Evolutionary conservation across 305 asterid genomes (phyloP), one percentile per base, ranked within the genome.

Genomic region (Petunia hybrid): DNA sequence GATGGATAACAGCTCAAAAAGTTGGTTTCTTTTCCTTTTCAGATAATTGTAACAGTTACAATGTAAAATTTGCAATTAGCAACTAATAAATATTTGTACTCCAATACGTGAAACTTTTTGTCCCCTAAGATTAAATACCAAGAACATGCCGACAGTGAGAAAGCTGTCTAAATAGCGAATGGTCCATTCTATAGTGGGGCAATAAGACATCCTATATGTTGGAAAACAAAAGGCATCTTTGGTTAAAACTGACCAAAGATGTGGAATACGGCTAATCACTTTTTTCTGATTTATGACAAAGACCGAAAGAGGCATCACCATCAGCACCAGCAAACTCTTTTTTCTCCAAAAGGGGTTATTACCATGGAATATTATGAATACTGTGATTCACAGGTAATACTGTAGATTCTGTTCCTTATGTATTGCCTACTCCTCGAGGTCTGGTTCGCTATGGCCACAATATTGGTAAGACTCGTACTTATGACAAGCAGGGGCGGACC

Each of bases 201-300:
- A 73, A 39, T 73, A 4, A 35, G 31, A 22, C 31, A 22, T 22
- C 31, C 36, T 2, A 71, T 10, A 73, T 51, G 63, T 51, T 73
- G 60, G 78, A 40, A 38, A 73, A 51, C 78, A 51, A 73, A 36
- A 73, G 36, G 36, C 8, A 73, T 51, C 2, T 51, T 73, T 14
- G 36, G 63, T 73, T 36, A 51, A 53, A 51, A 51, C 8, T 73
- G 46, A 53, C 51, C 6, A 36, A 73, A 73, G 61, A 42, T 69
- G 76, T 31, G 60, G 31, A 70, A 46, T 46, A 61, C 42, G 2
- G 2, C 63, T 35, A 51, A 51, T 36, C 9, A 48, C 61, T 71
- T 73, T 71, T 22, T 73, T 36, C 63, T 69, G 53, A n/a, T 69
- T 8, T 43, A 69, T 69, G 40, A 43, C 40, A 4, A 43, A 69